Evolutionary conservation across 176 grass and related monocot species (phyloP).

Genomic region (Calamus simplicifolius): DNA sequence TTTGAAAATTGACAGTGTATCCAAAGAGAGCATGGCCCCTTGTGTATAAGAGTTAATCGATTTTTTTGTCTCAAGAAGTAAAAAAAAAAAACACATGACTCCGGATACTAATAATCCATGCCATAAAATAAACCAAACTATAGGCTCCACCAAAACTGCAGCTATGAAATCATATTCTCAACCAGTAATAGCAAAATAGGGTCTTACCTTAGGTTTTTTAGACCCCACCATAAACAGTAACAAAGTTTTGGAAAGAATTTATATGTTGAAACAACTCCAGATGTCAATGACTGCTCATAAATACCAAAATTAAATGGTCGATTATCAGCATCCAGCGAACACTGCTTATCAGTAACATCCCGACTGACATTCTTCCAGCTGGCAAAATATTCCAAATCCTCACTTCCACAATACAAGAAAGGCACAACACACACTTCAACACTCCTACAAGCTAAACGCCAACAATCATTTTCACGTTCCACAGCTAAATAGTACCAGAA

Average conservation of each 20-base stretch:
- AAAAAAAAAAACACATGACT: no score
- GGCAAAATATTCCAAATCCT: conserved; percentile 13
- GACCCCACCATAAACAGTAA: conserved; percentile 98
- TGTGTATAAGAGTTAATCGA: no score
- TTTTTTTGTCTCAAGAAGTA: no score
- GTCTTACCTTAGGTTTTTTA: conserved; percentile 70
- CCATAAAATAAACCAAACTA: no score
- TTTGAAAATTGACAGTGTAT: no score
- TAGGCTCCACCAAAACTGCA: no score
- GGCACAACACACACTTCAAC: conserved; percentile 6
- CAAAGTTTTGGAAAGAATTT: conserved; percentile 71
- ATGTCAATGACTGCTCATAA: conserved; percentile 41
- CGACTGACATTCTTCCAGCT: conserved; percentile 24
- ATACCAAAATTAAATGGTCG: conserved; percentile 57
- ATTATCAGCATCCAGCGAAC: not conserved
- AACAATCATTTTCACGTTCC: conserved; percentile 58
- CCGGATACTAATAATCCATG: no score
- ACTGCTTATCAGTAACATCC: conserved; percentile 13
- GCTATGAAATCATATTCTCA: no score
- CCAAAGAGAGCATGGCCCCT: no score
- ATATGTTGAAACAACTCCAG: conserved; percentile 40
- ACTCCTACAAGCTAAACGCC: conserved; percentile 32
- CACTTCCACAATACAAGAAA: conserved; percentile 55
- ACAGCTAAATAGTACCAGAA: conserved; percentile 82
- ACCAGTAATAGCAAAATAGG: not conserved